Percentiles rank a stretch among this genome's conserved stretches.
phyloP scores from a whole-genome alignment of 1,284 basidiomycete genomes.

The Jaminaea rosea region DNA sequence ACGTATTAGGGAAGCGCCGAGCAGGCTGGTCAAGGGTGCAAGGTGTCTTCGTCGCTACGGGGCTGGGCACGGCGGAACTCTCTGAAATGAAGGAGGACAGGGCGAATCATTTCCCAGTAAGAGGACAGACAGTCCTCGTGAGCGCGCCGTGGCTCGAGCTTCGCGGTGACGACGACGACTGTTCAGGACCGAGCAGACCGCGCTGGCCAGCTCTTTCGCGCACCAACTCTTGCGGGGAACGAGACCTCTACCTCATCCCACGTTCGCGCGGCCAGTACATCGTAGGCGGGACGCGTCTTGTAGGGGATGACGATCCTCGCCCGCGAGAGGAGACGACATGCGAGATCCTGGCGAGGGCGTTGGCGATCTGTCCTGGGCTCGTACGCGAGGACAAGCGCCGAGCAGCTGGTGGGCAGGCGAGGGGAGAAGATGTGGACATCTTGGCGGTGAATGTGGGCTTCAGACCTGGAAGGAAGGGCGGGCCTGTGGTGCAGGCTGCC shows the following conservation, averaged over 20 bases:
- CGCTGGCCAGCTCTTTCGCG: slow-evolving; percentile 13
- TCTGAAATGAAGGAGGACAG: slow-evolving; percentile 16
- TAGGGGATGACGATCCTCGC: slow-evolving; percentile 16
- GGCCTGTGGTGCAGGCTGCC: slow-evolving; percentile 17
- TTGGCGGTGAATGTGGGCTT: slow-evolving; percentile 27
- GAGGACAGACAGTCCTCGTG: slow-evolving; percentile 35
- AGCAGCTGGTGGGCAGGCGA: background rate
- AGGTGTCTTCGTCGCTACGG: slow-evolving; percentile 21
- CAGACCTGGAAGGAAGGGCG: slow-evolving; percentile 24
- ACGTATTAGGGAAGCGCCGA: background rate
- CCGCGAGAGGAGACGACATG: slow-evolving; percentile 20
- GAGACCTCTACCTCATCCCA: slow-evolving; percentile 34
- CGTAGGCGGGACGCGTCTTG: slow-evolving; percentile 31
- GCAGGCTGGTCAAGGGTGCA: background rate
- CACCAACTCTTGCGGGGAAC: slow-evolving; percentile 14
- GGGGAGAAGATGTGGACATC: slow-evolving; percentile 20
- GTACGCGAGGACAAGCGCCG: slow-evolving; percentile 6
- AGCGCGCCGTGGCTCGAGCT: slow-evolving; percentile 26
- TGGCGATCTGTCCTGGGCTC: slow-evolving; percentile 17
- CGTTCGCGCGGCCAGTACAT: slow-evolving; percentile 30
- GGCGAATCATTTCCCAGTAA: slow-evolving; percentile 20
- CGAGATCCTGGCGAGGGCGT: slow-evolving; percentile 19
- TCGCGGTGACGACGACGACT: background rate
- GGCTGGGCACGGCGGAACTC: slow-evolving; percentile 22
- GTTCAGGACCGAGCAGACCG: background rate